Conservation (phyloP, 1,284 basidiomycete genomes). For the Ceraceosorus guamensis region DNA sequence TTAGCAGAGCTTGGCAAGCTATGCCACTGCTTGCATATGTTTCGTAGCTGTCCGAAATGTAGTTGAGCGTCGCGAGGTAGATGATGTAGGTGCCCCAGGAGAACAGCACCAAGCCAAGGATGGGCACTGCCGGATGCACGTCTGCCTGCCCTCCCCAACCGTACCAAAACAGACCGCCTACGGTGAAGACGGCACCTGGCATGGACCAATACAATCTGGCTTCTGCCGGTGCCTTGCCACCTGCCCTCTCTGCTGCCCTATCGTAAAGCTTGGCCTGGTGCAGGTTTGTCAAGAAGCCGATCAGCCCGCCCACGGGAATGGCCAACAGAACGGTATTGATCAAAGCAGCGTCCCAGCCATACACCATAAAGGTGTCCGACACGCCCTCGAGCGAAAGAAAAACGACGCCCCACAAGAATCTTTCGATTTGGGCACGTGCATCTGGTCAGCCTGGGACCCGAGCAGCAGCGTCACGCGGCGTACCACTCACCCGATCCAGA, state of each 20-base stretch:
- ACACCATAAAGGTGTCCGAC: background rate
- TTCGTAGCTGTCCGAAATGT: constrained; percentile 8
- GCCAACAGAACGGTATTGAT: background rate
- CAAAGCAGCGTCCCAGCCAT: background rate
- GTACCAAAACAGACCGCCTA: constrained; percentile 3
- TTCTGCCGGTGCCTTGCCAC: background rate
- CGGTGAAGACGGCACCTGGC: constrained; percentile 1
- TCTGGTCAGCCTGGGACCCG: background rate
- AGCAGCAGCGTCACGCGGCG: background rate
- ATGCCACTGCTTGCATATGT: constrained; percentile 5
- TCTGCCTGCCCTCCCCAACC: constrained; percentile 5
- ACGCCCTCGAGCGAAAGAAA: constrained; percentile 1
- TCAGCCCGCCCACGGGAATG: background rate
- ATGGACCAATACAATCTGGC: background rate
- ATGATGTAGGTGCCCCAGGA: constrained; percentile 5
- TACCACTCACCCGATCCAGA: constrained; percentile 3
- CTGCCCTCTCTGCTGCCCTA: background rate
- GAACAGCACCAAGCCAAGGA: constrained; percentile 7
- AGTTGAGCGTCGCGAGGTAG: constrained; percentile 6
- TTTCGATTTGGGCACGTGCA: background rate
- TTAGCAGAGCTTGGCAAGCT: constrained; percentile 7
- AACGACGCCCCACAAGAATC: constrained; percentile 1
- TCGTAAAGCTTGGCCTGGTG: background rate
- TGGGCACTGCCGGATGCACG: constrained; percentile 1
- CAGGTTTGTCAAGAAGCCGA: background rate